Evolutionary conservation across 108 stramenopile genomes (phyloP).

Genomic region (Mediolabrus comicus): DNA sequence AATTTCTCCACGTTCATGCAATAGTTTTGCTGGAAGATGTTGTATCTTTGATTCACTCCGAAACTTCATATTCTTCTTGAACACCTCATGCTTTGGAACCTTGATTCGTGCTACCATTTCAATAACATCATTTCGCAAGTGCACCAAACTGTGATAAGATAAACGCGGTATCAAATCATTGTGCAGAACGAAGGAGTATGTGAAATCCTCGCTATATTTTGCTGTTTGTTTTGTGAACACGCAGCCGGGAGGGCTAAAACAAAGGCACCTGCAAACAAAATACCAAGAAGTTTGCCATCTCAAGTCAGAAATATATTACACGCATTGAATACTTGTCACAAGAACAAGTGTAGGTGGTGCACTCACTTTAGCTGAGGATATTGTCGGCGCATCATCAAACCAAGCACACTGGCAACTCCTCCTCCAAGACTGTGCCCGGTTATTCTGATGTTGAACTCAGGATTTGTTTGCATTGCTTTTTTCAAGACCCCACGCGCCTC

Average conservation of each 20-base stretch:
- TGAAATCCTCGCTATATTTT: constrained; percentile 47
- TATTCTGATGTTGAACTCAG: constrained; percentile 71
- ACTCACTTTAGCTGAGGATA: constrained; percentile 60
- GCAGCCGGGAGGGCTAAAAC: constrained; percentile 88
- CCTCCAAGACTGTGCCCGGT: constrained; percentile 94
- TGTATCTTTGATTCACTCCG: constrained; percentile 14
- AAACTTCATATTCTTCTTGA: constrained; percentile 40
- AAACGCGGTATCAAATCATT: constrained; percentile 86
- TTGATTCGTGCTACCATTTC: constrained; percentile 82
- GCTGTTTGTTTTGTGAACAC: constrained; percentile 76
- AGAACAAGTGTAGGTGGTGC: too few relatives aligned
- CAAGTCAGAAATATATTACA: not conserved
- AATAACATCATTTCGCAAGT: constrained; percentile 76
- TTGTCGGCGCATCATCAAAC: constrained; percentile 69
- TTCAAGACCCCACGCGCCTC: constrained; percentile 62
- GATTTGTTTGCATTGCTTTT: constrained; percentile 45
- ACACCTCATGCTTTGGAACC: constrained; percentile 81
- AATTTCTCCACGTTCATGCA: constrained; percentile 13
- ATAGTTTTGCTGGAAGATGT: constrained; percentile 12
- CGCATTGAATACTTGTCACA: too few relatives aligned
- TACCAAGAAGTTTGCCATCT: too few relatives aligned
- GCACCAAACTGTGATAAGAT: constrained; percentile 64
- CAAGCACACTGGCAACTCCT: constrained; percentile 80
- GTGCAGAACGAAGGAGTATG: constrained; percentile 61
- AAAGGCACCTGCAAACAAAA: constrained; percentile 40